A percentile compares a stretch with the other conserved stretches of the same genome.
Evolutionary conservation across 192 early-diverging fungal species (phyloP).

Genomic region (Coemansia sp.): DNA sequence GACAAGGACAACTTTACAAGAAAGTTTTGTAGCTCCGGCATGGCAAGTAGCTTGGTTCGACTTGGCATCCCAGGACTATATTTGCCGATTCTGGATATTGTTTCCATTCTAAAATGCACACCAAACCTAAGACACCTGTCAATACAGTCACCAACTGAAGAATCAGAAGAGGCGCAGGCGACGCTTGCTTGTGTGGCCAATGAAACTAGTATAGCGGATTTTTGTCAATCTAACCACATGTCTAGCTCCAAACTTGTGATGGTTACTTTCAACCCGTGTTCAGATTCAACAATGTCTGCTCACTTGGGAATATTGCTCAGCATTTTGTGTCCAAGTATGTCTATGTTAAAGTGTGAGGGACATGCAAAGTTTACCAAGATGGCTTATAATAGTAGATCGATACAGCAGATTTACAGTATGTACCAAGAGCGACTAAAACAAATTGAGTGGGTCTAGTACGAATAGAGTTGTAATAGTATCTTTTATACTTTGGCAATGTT

Average conservation of each 20-base stretch:
- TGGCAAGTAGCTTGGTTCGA: neutral
- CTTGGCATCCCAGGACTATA: neutral
- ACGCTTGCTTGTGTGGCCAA: neutral
- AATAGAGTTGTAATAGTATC: too few species aligned
- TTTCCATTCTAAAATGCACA: neutral
- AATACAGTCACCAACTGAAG: neutral
- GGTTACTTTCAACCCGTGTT: neutral
- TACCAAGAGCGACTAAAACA: neutral
- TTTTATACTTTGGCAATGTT: too few species aligned
- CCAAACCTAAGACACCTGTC: neutral
- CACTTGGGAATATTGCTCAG: neutral
- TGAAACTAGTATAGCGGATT: neutral
- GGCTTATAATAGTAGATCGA: neutral
- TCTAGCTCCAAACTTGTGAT: neutral
- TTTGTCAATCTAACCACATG: neutral
- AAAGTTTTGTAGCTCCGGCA: neutral
- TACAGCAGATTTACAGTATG: neutral
- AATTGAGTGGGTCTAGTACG: neutral
- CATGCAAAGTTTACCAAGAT: neutral
- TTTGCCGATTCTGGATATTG: neutral
- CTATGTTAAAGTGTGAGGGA: neutral
- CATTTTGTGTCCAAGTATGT: neutral
- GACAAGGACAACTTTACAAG: neutral
- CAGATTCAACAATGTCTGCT: neutral
- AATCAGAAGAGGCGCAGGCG: neutral